Evolutionary conservation across 306 rosid species (phyloP).

Genomic region (Casuarina glauca): DNA sequence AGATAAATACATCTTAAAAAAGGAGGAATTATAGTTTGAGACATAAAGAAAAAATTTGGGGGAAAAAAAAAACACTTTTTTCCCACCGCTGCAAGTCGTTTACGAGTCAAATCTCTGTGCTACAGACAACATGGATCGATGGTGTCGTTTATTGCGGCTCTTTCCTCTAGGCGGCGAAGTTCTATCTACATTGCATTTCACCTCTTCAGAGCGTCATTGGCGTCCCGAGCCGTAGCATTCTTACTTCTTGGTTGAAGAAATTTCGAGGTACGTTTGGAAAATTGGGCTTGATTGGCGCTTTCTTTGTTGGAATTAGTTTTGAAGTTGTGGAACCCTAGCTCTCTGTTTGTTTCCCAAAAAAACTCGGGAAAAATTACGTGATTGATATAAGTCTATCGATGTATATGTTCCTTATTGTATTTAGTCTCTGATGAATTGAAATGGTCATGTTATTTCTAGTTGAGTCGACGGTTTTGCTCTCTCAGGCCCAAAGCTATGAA

Average conservation of each 20-base stretch:
- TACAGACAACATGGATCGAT: neutral
- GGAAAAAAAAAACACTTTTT: no score
- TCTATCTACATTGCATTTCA: neutral
- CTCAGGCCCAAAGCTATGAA: neutral
- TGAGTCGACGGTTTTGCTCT: neutral
- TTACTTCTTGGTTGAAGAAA: neutral
- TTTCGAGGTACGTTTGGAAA: neutral
- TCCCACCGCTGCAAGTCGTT: neutral
- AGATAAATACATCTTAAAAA: no score
- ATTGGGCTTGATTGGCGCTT: neutral
- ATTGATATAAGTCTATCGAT: neutral
- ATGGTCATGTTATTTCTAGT: neutral
- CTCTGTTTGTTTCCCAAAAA: slow-evolving; percentile 8
- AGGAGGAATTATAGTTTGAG: no score
- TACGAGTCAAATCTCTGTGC: neutral
- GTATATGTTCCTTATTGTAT: neutral
- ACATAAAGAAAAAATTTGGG: no score
- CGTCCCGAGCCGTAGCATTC: neutral
- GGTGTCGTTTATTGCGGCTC: neutral
- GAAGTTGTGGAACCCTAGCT: neutral
- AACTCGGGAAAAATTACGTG: neutral
- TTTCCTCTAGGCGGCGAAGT: neutral
- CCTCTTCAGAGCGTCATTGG: neutral
- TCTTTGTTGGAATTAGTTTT: neutral
- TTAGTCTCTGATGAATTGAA: neutral